Base-by-base conservation (phyloP, 2,329 filamentous ascomycete genomes). In the Cercospora sp. region DNA sequence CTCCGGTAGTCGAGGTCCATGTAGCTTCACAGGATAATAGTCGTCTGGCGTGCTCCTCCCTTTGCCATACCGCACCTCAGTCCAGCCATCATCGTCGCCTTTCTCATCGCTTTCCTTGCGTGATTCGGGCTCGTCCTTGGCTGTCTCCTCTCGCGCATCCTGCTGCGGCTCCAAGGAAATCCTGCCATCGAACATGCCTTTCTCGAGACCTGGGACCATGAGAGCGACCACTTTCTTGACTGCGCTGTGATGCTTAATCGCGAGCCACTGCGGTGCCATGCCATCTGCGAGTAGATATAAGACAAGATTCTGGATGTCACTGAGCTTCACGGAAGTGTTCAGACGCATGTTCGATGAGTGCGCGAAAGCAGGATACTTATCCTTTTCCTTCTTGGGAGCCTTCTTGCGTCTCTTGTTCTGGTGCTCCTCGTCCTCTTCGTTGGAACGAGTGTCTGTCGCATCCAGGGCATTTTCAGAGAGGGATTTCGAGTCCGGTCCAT, bases 141-240 rank as follows among this genome's bases (percentile, higher is more conserved):
- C 10, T 10, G 51, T 33, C 26, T 63, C 20, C 26, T n/a, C 12
- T 16, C 13, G 48, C 13, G 42, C 45, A 30, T 60, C 62, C 20
- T 65, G 55, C 33, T 66, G 42, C 6, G 65, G 60, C 4, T 66
- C 62, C 28, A 81, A 70, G 28, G 79, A 72, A 36, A 87, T 80
- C 3, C 80, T 82, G 40, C 87, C 85, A 78, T 91, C 88, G 81
- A 98, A 97, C 91, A 98, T 95, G 70, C 89, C 91, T 75, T 92
- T 87, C 77, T 98, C 94, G 26, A 99, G 82, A 0, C 95, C 95
- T 10, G 95, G 95, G 10, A 97, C 89, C 91, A 97, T 94, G 72
- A 99, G 82, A 48, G 92, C 87, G 31, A 98, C 94, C 31, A 96
- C 90, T 80, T 95, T 96, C 66, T 82, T 81, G 48, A 90, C 83